phyloP scores from a whole-genome alignment of 306 rosid species.

The Corylus americana region DNA sequence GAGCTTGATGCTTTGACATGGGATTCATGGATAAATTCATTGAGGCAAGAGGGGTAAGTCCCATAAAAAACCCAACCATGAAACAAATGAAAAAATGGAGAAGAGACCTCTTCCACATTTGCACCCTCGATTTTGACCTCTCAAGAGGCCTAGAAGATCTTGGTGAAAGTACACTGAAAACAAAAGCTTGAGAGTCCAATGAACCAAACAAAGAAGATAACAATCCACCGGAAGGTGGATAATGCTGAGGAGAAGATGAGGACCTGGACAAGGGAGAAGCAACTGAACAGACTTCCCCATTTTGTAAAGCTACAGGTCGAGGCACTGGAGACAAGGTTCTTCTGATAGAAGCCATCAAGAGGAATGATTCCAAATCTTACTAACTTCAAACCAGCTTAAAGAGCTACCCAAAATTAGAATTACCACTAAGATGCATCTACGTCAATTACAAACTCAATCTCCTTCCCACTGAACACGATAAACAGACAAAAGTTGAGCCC shows the following conservation, averaged over 20 bases:
- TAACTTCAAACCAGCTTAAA: slow-evolving; percentile 10
- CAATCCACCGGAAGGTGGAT: slow-evolving; percentile 43
- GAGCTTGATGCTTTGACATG: slow-evolving; percentile 62
- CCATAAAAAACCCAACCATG: slow-evolving; percentile 65
- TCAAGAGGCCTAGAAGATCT: slow-evolving; percentile 61
- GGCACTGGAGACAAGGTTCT: slow-evolving; percentile 80
- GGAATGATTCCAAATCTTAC: slow-evolving; percentile 19
- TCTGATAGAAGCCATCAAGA: slow-evolving; percentile 77
- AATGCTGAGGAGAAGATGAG: slow-evolving; percentile 56
- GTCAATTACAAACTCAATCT: slow-evolving; percentile 11
- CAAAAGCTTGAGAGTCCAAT: slow-evolving; percentile 48
- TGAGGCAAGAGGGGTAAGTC: slow-evolving; percentile 69
- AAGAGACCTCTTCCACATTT: slow-evolving; percentile 66
- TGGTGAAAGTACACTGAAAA: slow-evolving; percentile 51
- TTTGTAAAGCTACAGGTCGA: slow-evolving; percentile 52
- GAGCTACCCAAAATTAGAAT: slow-evolving; percentile 8
- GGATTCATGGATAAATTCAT: slow-evolving; percentile 47
- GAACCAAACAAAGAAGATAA: slow-evolving; percentile 40
- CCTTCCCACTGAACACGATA: slow-evolving; percentile 22
- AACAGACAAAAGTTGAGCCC: background rate
- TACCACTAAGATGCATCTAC: slow-evolving; percentile 15
- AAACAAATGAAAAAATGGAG: slow-evolving; percentile 72
- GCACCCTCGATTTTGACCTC: slow-evolving; percentile 64
- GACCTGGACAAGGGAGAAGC: slow-evolving; percentile 81
- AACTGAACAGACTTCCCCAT: slow-evolving; percentile 60